These are phyloP conservation scores for Aulographum hederae DNA, from an alignment of 2,329 filamentous ascomycete species.

Conservation along the genomic window DNA sequence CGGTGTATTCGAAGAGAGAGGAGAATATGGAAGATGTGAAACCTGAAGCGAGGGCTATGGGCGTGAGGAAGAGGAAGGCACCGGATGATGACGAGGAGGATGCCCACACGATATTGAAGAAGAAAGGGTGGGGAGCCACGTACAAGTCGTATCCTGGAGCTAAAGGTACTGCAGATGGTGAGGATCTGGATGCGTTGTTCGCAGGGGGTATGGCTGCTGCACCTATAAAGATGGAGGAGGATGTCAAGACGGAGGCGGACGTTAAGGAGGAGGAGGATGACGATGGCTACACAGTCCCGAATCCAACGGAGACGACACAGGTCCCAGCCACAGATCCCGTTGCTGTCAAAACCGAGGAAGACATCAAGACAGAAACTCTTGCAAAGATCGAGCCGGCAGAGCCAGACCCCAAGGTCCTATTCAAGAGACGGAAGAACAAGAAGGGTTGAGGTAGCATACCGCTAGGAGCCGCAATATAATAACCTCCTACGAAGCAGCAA, in stretches of 20 bases:
- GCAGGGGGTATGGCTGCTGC: constrained; percentile 12
- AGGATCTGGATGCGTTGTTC: constrained; percentile 44
- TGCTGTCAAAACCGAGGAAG: constrained; percentile 3
- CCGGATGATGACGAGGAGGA: constrained; percentile 43
- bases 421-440: constrained; percentile 7
- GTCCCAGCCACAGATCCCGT: not conserved
- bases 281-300: constrained; percentile 3
- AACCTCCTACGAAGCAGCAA: not conserved
- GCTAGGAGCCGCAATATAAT: not conserved
- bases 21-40: constrained; percentile 28
- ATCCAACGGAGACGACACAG: not conserved
- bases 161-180: constrained; percentile 25
- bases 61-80: constrained; percentile 43
- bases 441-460: constrained; percentile 1
- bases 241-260: constrained; percentile 12
- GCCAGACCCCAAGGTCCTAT: constrained; percentile 1
- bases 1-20: constrained; percentile 22
- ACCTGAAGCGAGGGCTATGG: constrained; percentile 25
- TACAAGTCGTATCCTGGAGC: constrained; percentile 25
- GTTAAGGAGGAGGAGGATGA: constrained; percentile 26
- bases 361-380: not conserved
- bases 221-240: constrained; percentile 13
- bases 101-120: constrained; percentile 24
- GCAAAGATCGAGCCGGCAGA: not conserved
- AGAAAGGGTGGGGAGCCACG: constrained; percentile 25